Percentiles rank a stretch among this genome's conserved stretches.
Conservation (phyloP, 192 early-diverging fungal genomes). For the Entomortierella lignicola region DNA sequence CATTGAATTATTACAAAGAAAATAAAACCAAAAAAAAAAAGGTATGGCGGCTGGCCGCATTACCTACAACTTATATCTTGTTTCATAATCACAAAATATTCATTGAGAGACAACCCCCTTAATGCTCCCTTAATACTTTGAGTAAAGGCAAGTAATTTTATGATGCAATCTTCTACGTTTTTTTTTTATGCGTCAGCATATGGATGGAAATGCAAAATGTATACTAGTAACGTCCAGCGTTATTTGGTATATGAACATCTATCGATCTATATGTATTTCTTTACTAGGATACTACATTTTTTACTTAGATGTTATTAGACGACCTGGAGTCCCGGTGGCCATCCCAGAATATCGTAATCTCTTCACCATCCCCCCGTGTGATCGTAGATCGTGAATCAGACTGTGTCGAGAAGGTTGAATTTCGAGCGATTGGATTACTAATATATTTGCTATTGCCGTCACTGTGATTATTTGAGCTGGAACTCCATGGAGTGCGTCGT, state of each 20-base stretch:
- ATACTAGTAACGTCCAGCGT: conserved; percentile 10
- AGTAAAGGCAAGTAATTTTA: too few species aligned
- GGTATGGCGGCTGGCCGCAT: too few species aligned
- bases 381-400: conserved; percentile 26
- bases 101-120: too few species aligned
- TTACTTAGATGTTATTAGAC: conserved; percentile 2
- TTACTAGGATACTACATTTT: background rate
- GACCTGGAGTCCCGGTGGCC: conserved; percentile 25
- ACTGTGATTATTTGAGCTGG: background rate
- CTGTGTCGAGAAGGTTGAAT: conserved; percentile 32
- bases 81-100: too few species aligned
- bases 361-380: conserved; percentile 39
- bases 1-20: too few species aligned
- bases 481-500: background rate
- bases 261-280: background rate
- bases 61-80: too few species aligned
- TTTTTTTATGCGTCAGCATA: too few species aligned
- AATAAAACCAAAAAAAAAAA: too few species aligned
- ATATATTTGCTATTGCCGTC: background rate
- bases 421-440: background rate
- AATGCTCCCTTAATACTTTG: background rate
- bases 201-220: too few species aligned
- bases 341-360: conserved; percentile 54
- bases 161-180: too few species aligned
- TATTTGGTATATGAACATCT: background rate